A percentile compares a stretch with the other conserved stretches of the same genome.
Conservation (phyloP, 257 asterid species). For the Nicotiana benthamiana region DNA sequence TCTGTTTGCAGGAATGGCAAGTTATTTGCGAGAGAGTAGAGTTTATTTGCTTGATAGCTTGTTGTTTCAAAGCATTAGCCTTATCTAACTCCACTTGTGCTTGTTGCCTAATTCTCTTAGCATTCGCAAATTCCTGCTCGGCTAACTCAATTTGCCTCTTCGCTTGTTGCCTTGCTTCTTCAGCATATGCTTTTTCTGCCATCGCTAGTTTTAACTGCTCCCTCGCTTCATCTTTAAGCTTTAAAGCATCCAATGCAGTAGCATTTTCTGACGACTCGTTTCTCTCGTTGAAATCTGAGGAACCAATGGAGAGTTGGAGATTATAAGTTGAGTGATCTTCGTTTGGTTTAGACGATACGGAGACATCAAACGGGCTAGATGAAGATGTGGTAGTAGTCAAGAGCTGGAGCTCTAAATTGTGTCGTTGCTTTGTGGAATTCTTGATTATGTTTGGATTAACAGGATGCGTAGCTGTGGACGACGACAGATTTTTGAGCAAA, state of each 20-base stretch:
- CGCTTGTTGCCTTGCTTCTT: slow-evolving; percentile 60
- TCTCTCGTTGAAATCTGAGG: slow-evolving; percentile 14
- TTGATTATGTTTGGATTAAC: not conserved
- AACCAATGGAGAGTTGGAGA: slow-evolving; percentile 42
- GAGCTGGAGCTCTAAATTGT: slow-evolving; percentile 40
- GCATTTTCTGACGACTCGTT: not conserved
- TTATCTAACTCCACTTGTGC: slow-evolving; percentile 57
- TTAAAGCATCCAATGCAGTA: slow-evolving; percentile 5
- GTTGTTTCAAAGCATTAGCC: slow-evolving; percentile 49
- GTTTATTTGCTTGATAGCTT: slow-evolving; percentile 49
- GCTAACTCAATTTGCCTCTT: slow-evolving; percentile 63
- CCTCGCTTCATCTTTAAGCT: slow-evolving; percentile 26
- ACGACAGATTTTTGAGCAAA: not conserved
- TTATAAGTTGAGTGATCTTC: slow-evolving; percentile 28
- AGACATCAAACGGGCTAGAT: slow-evolving; percentile 5
- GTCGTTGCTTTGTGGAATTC: not conserved
- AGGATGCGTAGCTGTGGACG: not conserved
- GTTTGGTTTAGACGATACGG: slow-evolving; percentile 11
- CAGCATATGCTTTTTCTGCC: slow-evolving; percentile 66
- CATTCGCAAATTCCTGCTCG: slow-evolving; percentile 63
- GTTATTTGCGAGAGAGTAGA: slow-evolving; percentile 49
- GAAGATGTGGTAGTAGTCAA: slow-evolving; percentile 12
- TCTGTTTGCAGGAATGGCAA: slow-evolving; percentile 57
- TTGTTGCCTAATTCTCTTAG: slow-evolving; percentile 70
- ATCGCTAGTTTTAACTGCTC: slow-evolving; percentile 42